Conservation (phyloP, 345 rosid genomes). For the Lepidium aucheri region DNA sequence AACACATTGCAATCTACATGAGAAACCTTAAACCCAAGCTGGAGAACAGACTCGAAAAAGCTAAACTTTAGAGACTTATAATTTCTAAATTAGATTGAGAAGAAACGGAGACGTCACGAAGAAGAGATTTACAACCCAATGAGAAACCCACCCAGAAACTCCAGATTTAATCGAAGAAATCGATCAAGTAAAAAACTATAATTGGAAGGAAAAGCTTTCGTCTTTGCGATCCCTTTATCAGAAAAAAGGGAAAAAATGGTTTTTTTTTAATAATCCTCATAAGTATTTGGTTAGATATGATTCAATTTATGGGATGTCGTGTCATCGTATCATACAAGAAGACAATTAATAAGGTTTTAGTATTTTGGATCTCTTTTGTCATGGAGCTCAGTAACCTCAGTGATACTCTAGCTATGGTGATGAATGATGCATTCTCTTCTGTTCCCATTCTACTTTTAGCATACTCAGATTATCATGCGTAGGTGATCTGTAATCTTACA, state of each 20-base stretch:
- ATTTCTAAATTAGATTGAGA: background rate
- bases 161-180: background rate
- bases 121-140: background rate
- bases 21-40: background rate
- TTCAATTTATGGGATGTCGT: background rate
- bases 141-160: background rate
- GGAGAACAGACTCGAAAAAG: background rate
- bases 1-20: background rate
- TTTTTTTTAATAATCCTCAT: background rate
- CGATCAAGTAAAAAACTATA: background rate
- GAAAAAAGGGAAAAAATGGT: too few relatives aligned
- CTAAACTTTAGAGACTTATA: background rate
- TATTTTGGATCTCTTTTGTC: background rate
- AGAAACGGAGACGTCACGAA: background rate
- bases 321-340: background rate
- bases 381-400: background rate
- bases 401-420: slow-evolving; percentile 5
- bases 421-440: background rate
- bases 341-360: slow-evolving; percentile 22
- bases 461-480: background rate
- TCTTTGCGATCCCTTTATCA: too few relatives aligned
- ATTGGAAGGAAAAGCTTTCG: background rate
- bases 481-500: background rate
- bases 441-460: background rate
- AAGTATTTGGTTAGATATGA: background rate